Base-by-base conservation (phyloP, 345 rosid genomes). In the Eutrema heterophyllum region DNA sequence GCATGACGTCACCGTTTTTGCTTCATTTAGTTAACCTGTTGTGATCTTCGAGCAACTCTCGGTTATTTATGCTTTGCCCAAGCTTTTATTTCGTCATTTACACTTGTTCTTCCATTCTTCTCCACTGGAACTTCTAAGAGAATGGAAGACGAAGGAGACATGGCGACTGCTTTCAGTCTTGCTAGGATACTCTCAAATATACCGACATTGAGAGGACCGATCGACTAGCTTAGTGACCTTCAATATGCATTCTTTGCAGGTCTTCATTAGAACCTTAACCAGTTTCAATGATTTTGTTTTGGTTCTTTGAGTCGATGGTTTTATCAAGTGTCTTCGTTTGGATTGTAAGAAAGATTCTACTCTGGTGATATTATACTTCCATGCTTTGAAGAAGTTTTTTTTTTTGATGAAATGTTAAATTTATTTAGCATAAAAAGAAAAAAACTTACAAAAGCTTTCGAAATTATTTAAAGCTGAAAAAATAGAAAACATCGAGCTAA, bases 91-190 rank as follows among this genome's bases (percentile, higher is more conserved):
- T 94, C 99, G 7, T 95, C 97, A 0, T 91, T 95, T 68, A 95
- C 97, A 6, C 87, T 95, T 2, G 97, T 95, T 78, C 96, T 95
- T 33, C 99, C 99, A 0, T 95, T 95, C 66, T 95, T 95, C 59
- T 97, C 99, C 4, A 95, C 97, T 3, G 99, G 99, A 11, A 95
- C 99, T 39, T 95, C 93, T 0, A 97, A 95, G 85, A 86, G 97
- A 21, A 95, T 95, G 99, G 99, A 95, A 78, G 99, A 95, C 2
- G 99, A 95, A 75, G 99, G 99, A 39, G 97, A 91, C 57, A 92
- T 89, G 5, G 97, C 97, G 0, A 95, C 99, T 8, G 99, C 99
- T 66, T 95, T 91, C 64, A 95, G 97, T 67, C 97, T 95, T 5
- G 97, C 99, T 5, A 87, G 99, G 83, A 95, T 89, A 60, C 82